Base-by-base conservation (phyloP, 2,329 filamentous ascomycete species). In the Colletotrichum echinochloae region DNA sequence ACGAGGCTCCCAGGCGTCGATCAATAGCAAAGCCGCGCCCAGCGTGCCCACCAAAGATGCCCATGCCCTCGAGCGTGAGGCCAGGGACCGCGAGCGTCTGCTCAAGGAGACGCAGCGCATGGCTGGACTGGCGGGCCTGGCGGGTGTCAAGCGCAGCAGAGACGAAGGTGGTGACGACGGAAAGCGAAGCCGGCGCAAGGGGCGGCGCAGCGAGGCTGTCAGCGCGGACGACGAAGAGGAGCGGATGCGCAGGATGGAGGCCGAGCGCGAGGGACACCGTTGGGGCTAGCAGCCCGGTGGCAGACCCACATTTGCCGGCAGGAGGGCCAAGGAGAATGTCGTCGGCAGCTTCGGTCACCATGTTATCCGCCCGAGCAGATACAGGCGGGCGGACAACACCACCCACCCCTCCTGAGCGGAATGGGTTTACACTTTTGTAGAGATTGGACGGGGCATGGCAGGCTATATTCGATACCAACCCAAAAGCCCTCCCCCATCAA, bases 51-150 rank as follows among this genome's bases (percentile, higher is more conserved):
- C 74, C 48, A 84, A 83, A 70, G 89, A 92, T 73, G 85, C 88
- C n/a, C 91, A 93, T 78, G 91, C 91, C 1, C 83, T 90, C 0
- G 91, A 94, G 79, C 88, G 91, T 28, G 91, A 92, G 77, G 88
- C 88, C 16, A 83, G 90, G 20, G 87, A 91, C 75, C 85, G 90
- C 55, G 90, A 92, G 78, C 85, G 91, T 33, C 82, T 92, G 61
- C 83, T 91, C 16, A 91, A 90, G 75, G 91, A 94, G 79, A 88
- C 89, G 48, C 89, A 93, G 79, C 86, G 89, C 44, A 88, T 91
- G 79, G 85, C 89, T 54, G 84, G 87, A 52, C 77, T 89, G 62
- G 79, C 83, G 2, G 81, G 84, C 62, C 75, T 86, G 37, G 79
- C 81, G 48, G 81, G 84, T 65, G 75, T 83, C 74, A 87, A 90